Conservation (phyloP, 2,329 filamentous ascomycete species). For the Daldinia sp. region DNA sequence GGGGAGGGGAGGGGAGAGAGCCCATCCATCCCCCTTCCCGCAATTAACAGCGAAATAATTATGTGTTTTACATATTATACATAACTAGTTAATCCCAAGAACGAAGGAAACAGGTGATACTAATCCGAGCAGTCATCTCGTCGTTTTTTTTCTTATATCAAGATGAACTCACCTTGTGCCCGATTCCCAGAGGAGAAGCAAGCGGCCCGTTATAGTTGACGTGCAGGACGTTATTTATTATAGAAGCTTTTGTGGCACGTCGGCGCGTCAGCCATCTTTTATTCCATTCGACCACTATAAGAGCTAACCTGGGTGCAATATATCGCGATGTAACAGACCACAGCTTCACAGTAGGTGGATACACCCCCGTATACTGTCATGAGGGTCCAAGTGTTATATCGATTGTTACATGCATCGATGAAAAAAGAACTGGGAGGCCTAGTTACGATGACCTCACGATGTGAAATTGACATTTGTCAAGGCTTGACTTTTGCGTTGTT, state of each 20-base stretch:
- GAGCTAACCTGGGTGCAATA: conserved; percentile 32
- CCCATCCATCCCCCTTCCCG: conserved; percentile 26
- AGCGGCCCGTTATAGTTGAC: conserved; percentile 28
- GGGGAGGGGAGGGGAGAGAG: too few species aligned
- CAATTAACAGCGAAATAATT: not conserved
- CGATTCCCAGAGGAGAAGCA: conserved; percentile 16
- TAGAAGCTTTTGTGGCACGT: conserved; percentile 20
- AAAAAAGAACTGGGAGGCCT: conserved; percentile 15
- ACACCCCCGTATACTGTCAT: conserved; percentile 8
- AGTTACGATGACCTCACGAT: conserved; percentile 34
- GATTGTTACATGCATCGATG: conserved; percentile 22
- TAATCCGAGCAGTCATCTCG: conserved; percentile 32
- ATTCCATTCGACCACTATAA: conserved; percentile 39
- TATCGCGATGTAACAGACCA: conserved; percentile 37
- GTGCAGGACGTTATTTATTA: conserved; percentile 25
- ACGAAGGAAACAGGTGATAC: conserved; percentile 13
- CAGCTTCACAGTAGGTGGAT: conserved; percentile 10
- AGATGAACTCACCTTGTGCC: conserved; percentile 20
- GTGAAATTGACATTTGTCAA: conserved; percentile 18
- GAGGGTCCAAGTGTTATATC: not conserved
- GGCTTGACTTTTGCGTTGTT: conserved; percentile 33
- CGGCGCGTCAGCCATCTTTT: conserved; percentile 31
- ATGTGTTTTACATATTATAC: not conserved
- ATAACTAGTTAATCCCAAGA: not conserved
- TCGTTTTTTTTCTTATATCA: conserved; percentile 27